Percentiles rank a stretch among this genome's conserved stretches.
Evolutionary conservation across 78 protist genomes (phyloP).

Genomic region (Dictyostelium citrinum): DNA sequence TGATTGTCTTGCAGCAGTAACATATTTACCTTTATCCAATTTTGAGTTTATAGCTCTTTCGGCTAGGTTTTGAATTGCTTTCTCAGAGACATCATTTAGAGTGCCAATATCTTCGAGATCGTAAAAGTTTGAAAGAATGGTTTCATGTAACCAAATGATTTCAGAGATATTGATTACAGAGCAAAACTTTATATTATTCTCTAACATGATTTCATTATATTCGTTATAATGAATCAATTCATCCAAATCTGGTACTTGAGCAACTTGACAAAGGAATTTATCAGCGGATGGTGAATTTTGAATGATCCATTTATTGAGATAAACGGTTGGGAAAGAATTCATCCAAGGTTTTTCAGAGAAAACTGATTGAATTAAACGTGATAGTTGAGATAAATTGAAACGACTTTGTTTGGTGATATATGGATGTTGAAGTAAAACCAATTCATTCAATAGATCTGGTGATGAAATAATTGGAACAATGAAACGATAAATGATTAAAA

Average conservation of each 20-base stretch:
- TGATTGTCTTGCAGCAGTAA: not conserved
- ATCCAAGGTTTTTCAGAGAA: constrained; percentile 46
- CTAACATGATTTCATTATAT: constrained; percentile 57
- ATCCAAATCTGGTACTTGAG: constrained; percentile 39
- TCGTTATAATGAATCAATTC: constrained; percentile 36
- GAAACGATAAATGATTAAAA: constrained; percentile 33
- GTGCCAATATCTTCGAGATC: constrained; percentile 37
- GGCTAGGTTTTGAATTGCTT: not conserved
- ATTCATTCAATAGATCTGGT: constrained; percentile 56
- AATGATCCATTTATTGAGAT: constrained; percentile 11
- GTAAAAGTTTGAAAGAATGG: constrained; percentile 3
- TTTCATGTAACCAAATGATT: constrained; percentile 62
- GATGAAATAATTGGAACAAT: constrained; percentile 29
- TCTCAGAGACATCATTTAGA: not conserved
- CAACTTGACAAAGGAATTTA: not conserved
- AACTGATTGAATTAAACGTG: constrained; percentile 45
- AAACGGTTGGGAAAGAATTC: constrained; percentile 5
- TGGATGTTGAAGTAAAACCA: constrained; percentile 49
- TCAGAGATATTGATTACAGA: constrained; percentile 48
- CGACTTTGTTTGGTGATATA: constrained; percentile 42
- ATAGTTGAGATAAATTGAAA: constrained; percentile 20
- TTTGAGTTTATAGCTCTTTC: not conserved
- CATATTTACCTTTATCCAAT: constrained; percentile 2
- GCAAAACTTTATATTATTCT: constrained; percentile 33
- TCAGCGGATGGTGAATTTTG: not conserved